A percentile compares a stretch with the other conserved stretches of the same genome.
Evolutionary conservation across 2,329 filamentous ascomycete genomes (phyloP).

Genomic region (Ceratocystis albifundus): DNA sequence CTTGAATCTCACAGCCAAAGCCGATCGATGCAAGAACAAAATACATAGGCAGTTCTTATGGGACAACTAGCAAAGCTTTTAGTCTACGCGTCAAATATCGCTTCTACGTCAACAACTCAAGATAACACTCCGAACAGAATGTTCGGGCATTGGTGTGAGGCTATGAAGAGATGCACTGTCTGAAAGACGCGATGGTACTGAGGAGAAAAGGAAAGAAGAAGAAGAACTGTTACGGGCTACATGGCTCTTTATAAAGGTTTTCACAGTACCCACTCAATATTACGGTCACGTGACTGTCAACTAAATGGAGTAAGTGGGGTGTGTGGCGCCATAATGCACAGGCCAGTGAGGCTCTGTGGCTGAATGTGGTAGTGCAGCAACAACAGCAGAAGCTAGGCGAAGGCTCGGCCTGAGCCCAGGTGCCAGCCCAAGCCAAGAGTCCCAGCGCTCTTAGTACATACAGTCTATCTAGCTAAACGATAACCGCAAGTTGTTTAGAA

Average conservation of each 20-base stretch:
- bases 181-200: conserved; percentile 59
- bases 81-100: conserved; percentile 37
- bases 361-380: neutral
- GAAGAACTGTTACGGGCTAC: conserved; percentile 22
- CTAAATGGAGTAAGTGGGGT: conserved; percentile 1
- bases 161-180: conserved; percentile 72
- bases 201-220: conserved; percentile 33
- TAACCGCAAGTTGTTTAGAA: conserved; percentile 11
- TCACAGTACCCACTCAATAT: conserved; percentile 6
- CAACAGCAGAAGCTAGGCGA: too few species aligned
- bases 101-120: conserved; percentile 51
- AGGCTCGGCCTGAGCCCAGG: too few species aligned
- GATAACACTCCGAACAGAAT: conserved; percentile 54
- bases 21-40: conserved; percentile 27
- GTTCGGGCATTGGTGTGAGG: conserved; percentile 46
- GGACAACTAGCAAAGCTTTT: conserved; percentile 32
- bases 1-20: conserved; percentile 27
- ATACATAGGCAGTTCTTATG: conserved; percentile 48
- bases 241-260: conserved; percentile 22
- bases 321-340: conserved; percentile 3
- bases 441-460: too few species aligned
- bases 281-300: neutral
- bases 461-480: neutral
- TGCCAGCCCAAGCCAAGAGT: too few species aligned
- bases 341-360: conserved; percentile 3